Evolutionary conservation across 352 stramenopile species (phyloP).

Genomic region (Phytophthora melonis): DNA sequence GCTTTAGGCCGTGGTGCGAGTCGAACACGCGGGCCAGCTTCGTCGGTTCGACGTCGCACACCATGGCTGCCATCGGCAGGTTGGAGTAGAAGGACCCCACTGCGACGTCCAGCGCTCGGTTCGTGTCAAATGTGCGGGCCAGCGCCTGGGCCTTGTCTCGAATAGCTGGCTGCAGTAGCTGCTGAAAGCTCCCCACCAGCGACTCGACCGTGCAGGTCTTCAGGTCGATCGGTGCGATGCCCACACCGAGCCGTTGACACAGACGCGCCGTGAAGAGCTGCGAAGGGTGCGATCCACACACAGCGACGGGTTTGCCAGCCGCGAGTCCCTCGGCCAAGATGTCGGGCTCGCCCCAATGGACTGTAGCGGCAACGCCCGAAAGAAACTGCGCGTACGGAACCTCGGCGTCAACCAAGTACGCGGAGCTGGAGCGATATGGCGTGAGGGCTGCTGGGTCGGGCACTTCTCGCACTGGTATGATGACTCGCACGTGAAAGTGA

Average conservation of each 20-base stretch:
- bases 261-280: conserved; percentile 85
- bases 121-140: conserved; percentile 50
- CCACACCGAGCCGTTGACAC: conserved; percentile 67
- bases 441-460: neutral
- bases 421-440: conserved; percentile 19
- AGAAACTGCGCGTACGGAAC: conserved; percentile 83
- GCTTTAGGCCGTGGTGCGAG: conserved; percentile 36
- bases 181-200: conserved; percentile 65
- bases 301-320: conserved; percentile 81
- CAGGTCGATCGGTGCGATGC: conserved; percentile 66
- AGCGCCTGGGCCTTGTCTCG: conserved; percentile 47
- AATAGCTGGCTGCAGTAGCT: conserved; percentile 55
- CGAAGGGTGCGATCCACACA: conserved; percentile 91
- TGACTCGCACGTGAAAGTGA: conserved; percentile 38
- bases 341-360: conserved; percentile 73
- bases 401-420: conserved; percentile 20
- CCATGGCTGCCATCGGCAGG: conserved; percentile 81
- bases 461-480: conserved; percentile 48
- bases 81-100: conserved; percentile 77
- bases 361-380: conserved; percentile 70
- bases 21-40: conserved; percentile 54
- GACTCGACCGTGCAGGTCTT: conserved; percentile 63
- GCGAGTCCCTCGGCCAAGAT: conserved; percentile 81
- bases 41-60: conserved; percentile 56
- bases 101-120: conserved; percentile 70